Evolutionary conservation across 495 filamentous ascomycete genomes (phyloP).

Genomic region (Tuber melanosporum): DNA sequence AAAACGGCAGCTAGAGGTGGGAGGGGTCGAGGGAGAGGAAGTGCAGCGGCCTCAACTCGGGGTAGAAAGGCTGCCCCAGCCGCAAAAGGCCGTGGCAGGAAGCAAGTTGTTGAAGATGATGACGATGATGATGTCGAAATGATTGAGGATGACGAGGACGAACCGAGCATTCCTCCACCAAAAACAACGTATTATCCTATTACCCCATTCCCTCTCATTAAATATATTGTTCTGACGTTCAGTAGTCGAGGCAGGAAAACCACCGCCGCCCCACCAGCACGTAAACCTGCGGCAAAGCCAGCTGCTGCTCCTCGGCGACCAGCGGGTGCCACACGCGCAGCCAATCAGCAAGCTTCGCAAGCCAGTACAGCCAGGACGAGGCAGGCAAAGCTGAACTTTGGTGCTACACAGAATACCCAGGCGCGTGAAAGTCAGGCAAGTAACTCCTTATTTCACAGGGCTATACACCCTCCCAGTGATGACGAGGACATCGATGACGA

Average conservation of each 20-base stretch:
- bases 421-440: constrained; percentile 46
- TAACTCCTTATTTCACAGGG: constrained; percentile 55
- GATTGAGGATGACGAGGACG: constrained; percentile 54
- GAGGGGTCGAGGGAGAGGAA: constrained; percentile 38
- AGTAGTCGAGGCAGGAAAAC: constrained; percentile 44
- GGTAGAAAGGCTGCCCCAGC: constrained; percentile 47
- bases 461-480: constrained; percentile 65
- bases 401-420: constrained; percentile 46
- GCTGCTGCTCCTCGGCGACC: constrained; percentile 43
- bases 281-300: constrained; percentile 45
- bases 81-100: constrained; percentile 48
- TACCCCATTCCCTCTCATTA: constrained; percentile 38
- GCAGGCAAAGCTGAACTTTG: constrained; percentile 72
- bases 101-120: constrained; percentile 53
- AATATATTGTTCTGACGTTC: constrained; percentile 37
- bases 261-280: constrained; percentile 46
- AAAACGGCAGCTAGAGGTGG: constrained; percentile 39
- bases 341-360: background rate
- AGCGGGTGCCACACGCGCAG: constrained; percentile 40
- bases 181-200: constrained; percentile 42
- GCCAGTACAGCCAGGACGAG: constrained; percentile 41
- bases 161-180: constrained; percentile 52
- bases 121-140: constrained; percentile 48
- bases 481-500: constrained; percentile 71
- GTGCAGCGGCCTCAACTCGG: constrained; percentile 45